Percentiles rank a stretch among this genome's conserved stretches.
These are phyloP conservation scores for Zasmidium angulare DNA, from an alignment of 2,329 filamentous ascomycete species.

Conservation along the genomic window DNA sequence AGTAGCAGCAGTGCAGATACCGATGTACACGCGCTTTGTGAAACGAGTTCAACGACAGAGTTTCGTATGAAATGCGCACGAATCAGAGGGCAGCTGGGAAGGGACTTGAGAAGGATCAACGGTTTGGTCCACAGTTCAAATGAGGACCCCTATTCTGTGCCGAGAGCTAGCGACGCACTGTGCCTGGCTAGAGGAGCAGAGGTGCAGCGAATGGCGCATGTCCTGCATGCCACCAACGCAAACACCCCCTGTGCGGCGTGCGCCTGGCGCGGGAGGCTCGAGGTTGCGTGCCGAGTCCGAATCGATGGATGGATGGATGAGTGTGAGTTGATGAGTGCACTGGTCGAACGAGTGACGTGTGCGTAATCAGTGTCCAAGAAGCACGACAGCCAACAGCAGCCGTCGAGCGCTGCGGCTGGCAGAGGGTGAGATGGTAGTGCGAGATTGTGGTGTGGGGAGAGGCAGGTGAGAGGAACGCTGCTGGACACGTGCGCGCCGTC, in stretches of 20 bases:
- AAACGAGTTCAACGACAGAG: background rate
- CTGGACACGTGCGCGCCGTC: background rate
- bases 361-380: background rate
- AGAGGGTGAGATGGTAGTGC: too few relatives aligned
- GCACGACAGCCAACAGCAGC: background rate
- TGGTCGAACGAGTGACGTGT: too few relatives aligned
- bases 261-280: background rate
- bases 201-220: conserved; percentile 1
- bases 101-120: background rate
- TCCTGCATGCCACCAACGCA: background rate
- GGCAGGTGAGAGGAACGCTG: background rate
- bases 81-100: background rate
- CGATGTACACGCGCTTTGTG: background rate
- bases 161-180: conserved; percentile 1
- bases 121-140: background rate
- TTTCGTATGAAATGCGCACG: background rate
- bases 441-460: background rate
- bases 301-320: background rate
- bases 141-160: conserved; percentile 1
- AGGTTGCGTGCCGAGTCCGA: background rate
- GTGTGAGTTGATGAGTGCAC: too few relatives aligned
- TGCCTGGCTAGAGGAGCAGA: conserved; percentile 4
- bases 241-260: background rate
- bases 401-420: too few relatives aligned
- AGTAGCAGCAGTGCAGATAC: background rate